A percentile compares a stretch with the other conserved stretches of the same genome.
Evolutionary conservation across 106 monocot species (phyloP).

Genomic region (Apostasia ramifera): DNA sequence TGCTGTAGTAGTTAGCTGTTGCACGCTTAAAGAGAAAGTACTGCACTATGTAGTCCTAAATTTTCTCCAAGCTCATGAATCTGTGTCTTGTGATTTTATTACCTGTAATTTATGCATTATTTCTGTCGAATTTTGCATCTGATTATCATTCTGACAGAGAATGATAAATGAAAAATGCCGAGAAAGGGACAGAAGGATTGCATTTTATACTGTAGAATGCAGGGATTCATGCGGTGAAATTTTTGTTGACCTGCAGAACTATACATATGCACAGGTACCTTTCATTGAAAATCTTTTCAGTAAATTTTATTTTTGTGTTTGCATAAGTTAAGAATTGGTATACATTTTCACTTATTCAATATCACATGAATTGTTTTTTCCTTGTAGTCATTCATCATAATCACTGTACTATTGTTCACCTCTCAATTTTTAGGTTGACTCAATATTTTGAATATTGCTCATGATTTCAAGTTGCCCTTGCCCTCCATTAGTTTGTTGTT

Average conservation of each 20-base stretch:
- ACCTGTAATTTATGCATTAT: neutral
- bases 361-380: no score
- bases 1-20: conserved; percentile 54
- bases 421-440: no score
- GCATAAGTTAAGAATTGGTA: no score
- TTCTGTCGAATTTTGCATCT: conserved; percentile 1
- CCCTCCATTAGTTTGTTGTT: no score
- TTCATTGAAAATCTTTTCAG: neutral
- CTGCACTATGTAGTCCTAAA: neutral
- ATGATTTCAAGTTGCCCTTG: no score
- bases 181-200: conserved; percentile 51
- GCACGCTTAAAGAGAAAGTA: conserved; percentile 51
- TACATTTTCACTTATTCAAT: no score
- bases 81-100: neutral
- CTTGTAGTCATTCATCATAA: no score
- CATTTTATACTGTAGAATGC: conserved; percentile 82
- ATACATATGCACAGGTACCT: conserved; percentile 64
- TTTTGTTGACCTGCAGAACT: conserved; percentile 80
- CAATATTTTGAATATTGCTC: no score
- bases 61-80: neutral
- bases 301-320: no score
- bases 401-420: no score
- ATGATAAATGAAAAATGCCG: conserved; percentile 64
- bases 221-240: conserved; percentile 88
- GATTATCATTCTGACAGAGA: conserved; percentile 34